Base-by-base conservation (phyloP, 1,139 yeast genomes). In the Casaregolazyma lundiana region DNA sequence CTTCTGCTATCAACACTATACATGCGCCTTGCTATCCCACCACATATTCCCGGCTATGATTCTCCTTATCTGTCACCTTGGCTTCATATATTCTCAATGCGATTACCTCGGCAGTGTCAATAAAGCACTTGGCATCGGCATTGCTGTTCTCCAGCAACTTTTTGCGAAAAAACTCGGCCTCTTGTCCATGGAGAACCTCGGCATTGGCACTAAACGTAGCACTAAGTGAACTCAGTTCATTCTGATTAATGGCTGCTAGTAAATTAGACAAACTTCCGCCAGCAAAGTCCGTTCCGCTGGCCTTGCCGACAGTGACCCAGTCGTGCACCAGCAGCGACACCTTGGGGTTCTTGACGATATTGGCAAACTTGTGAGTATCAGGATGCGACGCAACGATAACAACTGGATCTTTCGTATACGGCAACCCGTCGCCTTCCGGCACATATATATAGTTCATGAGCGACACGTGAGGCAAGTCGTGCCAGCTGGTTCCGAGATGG, bases 301-400 rank as follows among this genome's bases (percentile, higher is more conserved):
- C 52, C 51, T 67, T 64, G 56, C 77, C 77, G 3, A 82, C 78
- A 15, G 84, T 75, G 30, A 81, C 78, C 96, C 96, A 87, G 60
- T 89, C 97, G 60, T 89, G 97, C 38, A 89, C 79, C 47, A 89
- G 71, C 42, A 89, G 63, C 0, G 96, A 83, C 7, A 89, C 96
- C 39, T 77, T 73, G 4, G 89, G 88, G 61, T 89, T 89, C 35
- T 70, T 65, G 9, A 64, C 55, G 49, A 89, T 76, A 63, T 89
- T 87, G 35, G 74, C 65, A 63, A 75, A 85, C 64, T 88, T 89
- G 48, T 80, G 79, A 3, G 96, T 85, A 47, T 75, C 67, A 50
- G 72, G 75, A 1, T 81, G 81, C 1, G 95, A 80, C 5, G 95
- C 78, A 50, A 89, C 70, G 30, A 89, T 77, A 43, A 88, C 76